phyloP scores from a whole-genome alignment of 768 basidiomycete genomes.

The Russula sp. region DNA sequence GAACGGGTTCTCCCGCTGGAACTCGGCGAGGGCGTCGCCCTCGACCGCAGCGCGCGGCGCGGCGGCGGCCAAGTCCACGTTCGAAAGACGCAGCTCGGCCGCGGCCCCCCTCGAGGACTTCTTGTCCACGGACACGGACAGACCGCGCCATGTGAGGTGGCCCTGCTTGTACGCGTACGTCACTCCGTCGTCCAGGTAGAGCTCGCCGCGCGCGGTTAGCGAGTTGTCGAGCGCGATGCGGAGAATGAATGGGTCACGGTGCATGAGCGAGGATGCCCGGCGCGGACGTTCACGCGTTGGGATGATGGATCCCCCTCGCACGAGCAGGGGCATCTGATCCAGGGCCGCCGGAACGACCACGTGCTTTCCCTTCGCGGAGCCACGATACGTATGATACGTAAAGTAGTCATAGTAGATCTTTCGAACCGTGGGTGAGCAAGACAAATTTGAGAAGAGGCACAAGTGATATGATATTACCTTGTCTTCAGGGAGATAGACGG shows the following conservation, averaged over 20 bases:
- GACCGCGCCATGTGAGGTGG: slow-evolving; percentile 77
- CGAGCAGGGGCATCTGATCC: slow-evolving; percentile 73
- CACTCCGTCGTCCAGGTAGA: slow-evolving; percentile 95
- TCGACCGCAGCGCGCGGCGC: slow-evolving; percentile 46
- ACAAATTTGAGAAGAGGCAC: slow-evolving; percentile 7
- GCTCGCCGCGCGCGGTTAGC: slow-evolving; percentile 62
- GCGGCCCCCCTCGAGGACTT: slow-evolving; percentile 35
- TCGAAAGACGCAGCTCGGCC: slow-evolving; percentile 43
- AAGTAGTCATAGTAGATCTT: slow-evolving; percentile 96
- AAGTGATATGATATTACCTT: slow-evolving; percentile 41
- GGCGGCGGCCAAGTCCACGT: slow-evolving; percentile 46
- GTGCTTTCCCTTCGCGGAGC: slow-evolving; percentile 54
- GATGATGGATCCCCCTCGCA: slow-evolving; percentile 88
- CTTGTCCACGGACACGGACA: slow-evolving; percentile 41
- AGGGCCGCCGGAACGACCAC: slow-evolving; percentile 79
- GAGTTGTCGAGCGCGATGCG: slow-evolving; percentile 68
- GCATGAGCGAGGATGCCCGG: slow-evolving; percentile 82
- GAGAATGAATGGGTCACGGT: slow-evolving; percentile 87
- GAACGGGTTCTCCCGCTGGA: slow-evolving; percentile 58
- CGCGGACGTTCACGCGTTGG: slow-evolving; percentile 84
- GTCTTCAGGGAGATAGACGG: slow-evolving; percentile 83
- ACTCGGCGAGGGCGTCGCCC: slow-evolving; percentile 43
- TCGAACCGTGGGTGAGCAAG: not conserved
- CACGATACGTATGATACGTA: slow-evolving; percentile 59
- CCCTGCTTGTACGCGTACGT: slow-evolving; percentile 71